Evolutionary conservation across 169 alveolate species (phyloP).

Genomic region (Cryptosporidium xiaoi): DNA sequence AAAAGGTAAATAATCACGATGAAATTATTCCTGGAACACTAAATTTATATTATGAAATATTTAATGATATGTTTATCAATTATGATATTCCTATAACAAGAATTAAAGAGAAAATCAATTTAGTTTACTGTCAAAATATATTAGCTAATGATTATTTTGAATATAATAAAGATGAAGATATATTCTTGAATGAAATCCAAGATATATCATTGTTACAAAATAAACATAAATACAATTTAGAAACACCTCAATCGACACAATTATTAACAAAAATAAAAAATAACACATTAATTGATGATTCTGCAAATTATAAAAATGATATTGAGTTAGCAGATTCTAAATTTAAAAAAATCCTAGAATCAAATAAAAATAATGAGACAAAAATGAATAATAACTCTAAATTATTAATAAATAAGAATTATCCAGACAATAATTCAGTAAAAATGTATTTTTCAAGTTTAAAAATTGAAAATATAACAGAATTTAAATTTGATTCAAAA

Average conservation of each 20-base stretch:
- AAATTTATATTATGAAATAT: not conserved
- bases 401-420: too few relatives aligned
- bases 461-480: too few relatives aligned
- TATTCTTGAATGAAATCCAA: slow-evolving; percentile 43
- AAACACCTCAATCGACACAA: slow-evolving; percentile 47
- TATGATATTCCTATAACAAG: not conserved
- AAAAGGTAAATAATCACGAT: not conserved
- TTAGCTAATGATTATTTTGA: not conserved
- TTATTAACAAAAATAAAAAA: slow-evolving; percentile 47
- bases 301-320: not conserved
- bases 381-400: too few relatives aligned
- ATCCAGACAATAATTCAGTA: too few relatives aligned
- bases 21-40: not conserved
- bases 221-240: slow-evolving; percentile 12
- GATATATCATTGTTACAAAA: slow-evolving; percentile 40
- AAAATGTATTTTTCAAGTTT: too few relatives aligned
- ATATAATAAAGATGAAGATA: not conserved
- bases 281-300: not conserved
- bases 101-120: not conserved
- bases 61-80: not conserved
- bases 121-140: too few relatives aligned
- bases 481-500: not conserved
- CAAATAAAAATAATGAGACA: too few relatives aligned
- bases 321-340: too few relatives aligned
- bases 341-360: too few relatives aligned